Base-by-base conservation (phyloP, 2,329 filamentous ascomycete species). In the Botrytis porri region DNA sequence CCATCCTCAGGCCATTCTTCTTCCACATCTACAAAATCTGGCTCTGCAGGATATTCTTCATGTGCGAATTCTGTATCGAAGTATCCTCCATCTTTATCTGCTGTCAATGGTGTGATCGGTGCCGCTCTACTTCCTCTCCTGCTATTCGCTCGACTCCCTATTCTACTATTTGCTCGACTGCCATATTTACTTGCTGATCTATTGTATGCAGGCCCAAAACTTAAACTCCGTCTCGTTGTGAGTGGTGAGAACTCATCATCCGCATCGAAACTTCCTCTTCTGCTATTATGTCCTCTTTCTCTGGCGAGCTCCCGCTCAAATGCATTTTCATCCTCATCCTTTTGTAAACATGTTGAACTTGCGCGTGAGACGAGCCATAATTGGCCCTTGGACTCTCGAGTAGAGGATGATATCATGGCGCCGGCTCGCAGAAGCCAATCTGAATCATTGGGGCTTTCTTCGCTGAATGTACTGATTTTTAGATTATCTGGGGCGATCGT, bases 301-400 rank as follows among this genome's bases (percentile, higher is more conserved):
- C 84, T 83, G 20, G 84, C 85, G 35, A 87, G 81, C 78, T 88
- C 85, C 63, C 83, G 82, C 77, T 88, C 85, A 73, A 87, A 84
- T 18, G 83, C 85, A 74, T 86, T 86, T 57, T 88, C 86, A 6
- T 88, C 87, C 5, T 83, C 83, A 48, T 88, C 85, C 12, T 82
- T 83, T 78, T 86, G 81, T 37, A 92, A 84, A 78, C 87, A 90
- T 14, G 89, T 92, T 2, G 89, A 90, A 79, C 88, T 90, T 71
- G 87, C 88, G 64, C 89, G 85, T 37, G 89, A 88, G n/a, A 88
- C 84, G 32, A 93, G 85, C 90, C 90, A 93, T 22, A 87, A 83
- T 81, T 92, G 90, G 22, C 90, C 90, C 81, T 92, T 92, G 78
- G 84, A 89, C 79, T 92, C 90, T 73, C 90, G 84, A 29, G 89